Evolutionary conservation across 169 alveolate genomes (phyloP), one percentile per base, ranked within the genome.

Genomic region (Babesia sp.): DNA sequence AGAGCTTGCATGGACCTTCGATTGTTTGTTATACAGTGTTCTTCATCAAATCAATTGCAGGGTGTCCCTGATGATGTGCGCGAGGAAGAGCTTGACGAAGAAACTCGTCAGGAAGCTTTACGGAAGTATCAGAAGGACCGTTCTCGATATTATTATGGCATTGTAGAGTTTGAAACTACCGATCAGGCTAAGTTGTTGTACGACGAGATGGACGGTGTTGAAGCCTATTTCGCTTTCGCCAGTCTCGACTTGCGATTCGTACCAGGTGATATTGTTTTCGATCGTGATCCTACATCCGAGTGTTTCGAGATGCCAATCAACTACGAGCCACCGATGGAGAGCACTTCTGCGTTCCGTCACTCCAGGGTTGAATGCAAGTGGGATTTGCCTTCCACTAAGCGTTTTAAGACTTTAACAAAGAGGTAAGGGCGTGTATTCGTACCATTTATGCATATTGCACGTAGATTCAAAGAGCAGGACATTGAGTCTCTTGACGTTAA

Each of bases 141-240:
- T 34, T 71, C 77, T 53, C 64, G 85, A 60, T 97, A 97, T 86
- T 96, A 93, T 80, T 97, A 95, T 85, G 99, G 98, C 20, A 93
- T 97, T 20, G 97, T 95, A 26, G 96, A 95, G 66, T 94, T 96
- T 41, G 94, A 93, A 79, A 64, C 91, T 8, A 89, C 73, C 29
- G 93, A 92, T 59, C 93, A 97, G 51, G 99, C 98, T 5, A 91
- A 84, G 76, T 79, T 80, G 45, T 72, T 97, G 24, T 96, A 95
- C 90, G 95, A 94, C 66, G 98, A 96, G 69, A 87, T 95, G 66
- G 97, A 97, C 90, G 99, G 98, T 22, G 86, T 90, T 79, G 99
- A 97, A 75, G 95, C 96, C 51, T 97, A 94, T 71, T 87, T 95
- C 67, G 93, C 98, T 54, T 92, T 96, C 56, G 91, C 95, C 69